These are phyloP conservation scores for Suhomyces prunicola DNA, from an alignment of 805 yeast species.

Conservation along the genomic window DNA sequence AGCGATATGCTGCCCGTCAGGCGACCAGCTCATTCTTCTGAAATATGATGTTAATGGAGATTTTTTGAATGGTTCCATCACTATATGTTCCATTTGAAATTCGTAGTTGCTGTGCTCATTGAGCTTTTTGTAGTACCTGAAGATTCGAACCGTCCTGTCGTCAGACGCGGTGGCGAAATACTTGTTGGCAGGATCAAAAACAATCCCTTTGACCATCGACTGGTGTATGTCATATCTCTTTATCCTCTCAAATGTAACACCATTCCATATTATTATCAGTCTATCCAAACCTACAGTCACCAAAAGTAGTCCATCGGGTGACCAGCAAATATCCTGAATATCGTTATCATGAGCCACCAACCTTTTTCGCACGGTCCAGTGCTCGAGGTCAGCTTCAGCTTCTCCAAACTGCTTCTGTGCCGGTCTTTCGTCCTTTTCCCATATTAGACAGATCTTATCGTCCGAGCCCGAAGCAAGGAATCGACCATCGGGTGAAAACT, in stretches of 20 bases:
- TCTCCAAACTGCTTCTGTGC: slow-evolving; percentile 67
- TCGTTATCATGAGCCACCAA: slow-evolving; percentile 97
- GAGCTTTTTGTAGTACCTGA: slow-evolving; percentile 68
- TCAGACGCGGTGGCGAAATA: slow-evolving; percentile 97
- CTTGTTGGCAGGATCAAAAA: slow-evolving; percentile 97
- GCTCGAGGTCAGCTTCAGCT: slow-evolving; percentile 71
- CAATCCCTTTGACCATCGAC: slow-evolving; percentile 93
- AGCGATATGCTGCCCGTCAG: slow-evolving; percentile 84
- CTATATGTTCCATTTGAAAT: slow-evolving; percentile 81
- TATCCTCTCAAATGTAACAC: slow-evolving; percentile 83
- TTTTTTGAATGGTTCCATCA: slow-evolving; percentile 78
- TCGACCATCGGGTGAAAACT: slow-evolving; percentile 89
- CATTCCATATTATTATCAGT: slow-evolving; percentile 91
- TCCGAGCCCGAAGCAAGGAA: slow-evolving; percentile 94
- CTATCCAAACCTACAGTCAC: slow-evolving; percentile 95
- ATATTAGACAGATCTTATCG: slow-evolving; percentile 83
- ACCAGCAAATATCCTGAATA: slow-evolving; percentile 97
- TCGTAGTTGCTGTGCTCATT: slow-evolving; percentile 63
- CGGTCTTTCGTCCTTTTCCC: slow-evolving; percentile 82
- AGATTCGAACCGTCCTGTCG: slow-evolving; percentile 85
- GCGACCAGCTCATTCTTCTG: slow-evolving; percentile 83
- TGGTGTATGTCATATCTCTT: slow-evolving; percentile 90
- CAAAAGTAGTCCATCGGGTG: slow-evolving; percentile 86
- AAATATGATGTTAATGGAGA: slow-evolving; percentile 93
- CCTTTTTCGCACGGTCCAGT: slow-evolving; percentile 91